Conservation (phyloP, 306 rosid genomes). For the Lathyrus oleraceus region DNA sequence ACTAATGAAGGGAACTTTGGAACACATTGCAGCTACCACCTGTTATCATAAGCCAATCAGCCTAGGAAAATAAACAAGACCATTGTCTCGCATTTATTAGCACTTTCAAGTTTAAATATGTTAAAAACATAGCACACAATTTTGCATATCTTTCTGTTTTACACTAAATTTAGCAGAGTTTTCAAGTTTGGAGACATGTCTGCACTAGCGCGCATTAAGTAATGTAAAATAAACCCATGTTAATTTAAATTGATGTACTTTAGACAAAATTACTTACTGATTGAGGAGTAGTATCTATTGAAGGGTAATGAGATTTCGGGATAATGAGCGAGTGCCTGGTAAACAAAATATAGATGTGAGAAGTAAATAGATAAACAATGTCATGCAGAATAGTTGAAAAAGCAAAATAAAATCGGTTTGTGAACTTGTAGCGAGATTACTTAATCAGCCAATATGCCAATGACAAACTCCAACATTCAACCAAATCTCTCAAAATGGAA, state of each 20-base stretch:
- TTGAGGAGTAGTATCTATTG: slow-evolving; percentile 87
- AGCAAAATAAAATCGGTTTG: slow-evolving; percentile 7
- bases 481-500: slow-evolving; percentile 6
- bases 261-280: slow-evolving; percentile 62
- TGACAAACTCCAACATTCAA: background rate
- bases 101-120: slow-evolving; percentile 10
- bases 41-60: slow-evolving; percentile 45
- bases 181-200: slow-evolving; percentile 22
- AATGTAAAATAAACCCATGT: background rate
- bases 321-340: slow-evolving; percentile 92
- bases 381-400: slow-evolving; percentile 13
- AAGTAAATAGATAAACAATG: slow-evolving; percentile 23
- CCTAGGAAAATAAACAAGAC: slow-evolving; percentile 21
- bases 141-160: background rate
- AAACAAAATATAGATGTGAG: slow-evolving; percentile 38
- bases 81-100: background rate
- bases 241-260: background rate
- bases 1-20: slow-evolving; percentile 92
- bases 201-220: background rate
- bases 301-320: slow-evolving; percentile 85
- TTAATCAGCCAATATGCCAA: slow-evolving; percentile 3
- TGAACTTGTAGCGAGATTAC: slow-evolving; percentile 22
- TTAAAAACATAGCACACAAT: slow-evolving; percentile 8
- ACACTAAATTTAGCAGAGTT: slow-evolving; percentile 11
- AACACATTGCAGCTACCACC: slow-evolving; percentile 96